A percentile compares a stretch with the other conserved stretches of the same genome.
Conservation (phyloP, 345 rosid genomes). For the Citrus cavaleriei region DNA sequence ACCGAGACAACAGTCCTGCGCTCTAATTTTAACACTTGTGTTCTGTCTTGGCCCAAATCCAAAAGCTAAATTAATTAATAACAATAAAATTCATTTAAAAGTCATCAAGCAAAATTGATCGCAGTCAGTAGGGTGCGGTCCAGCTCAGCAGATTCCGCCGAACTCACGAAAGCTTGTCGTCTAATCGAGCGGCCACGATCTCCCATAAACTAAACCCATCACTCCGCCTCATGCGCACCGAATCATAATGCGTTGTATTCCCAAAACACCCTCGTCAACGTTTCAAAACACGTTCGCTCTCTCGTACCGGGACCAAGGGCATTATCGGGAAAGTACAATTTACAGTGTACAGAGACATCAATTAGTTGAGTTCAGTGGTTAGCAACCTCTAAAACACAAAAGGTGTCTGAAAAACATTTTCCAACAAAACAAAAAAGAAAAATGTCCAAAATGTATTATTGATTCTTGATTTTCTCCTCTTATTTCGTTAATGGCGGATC, state of each 20-base stretch:
- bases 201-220: not conserved
- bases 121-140: not conserved
- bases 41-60: not conserved
- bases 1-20: not conserved
- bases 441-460: constrained; percentile 9
- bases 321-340: constrained; percentile 4
- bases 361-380: not conserved
- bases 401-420: constrained; percentile 10
- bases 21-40: not conserved
- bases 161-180: constrained; percentile 2
- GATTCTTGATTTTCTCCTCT: not conserved
- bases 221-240: constrained; percentile 11
- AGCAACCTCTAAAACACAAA: not conserved
- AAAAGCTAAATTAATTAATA: not conserved
- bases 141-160: constrained; percentile 29
- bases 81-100: not conserved
- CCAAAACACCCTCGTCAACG: constrained; percentile 23
- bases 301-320: not conserved
- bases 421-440: not conserved
- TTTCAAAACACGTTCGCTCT: not conserved
- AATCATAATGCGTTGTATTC: not conserved
- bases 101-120: too few relatives aligned
- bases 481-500: constrained; percentile 17
- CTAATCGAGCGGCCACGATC: constrained; percentile 21
- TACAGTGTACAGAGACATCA: not conserved